These are phyloP conservation scores for Ogataea trehalophila DNA, from an alignment of 805 yeast species.

Conservation along the genomic window DNA sequence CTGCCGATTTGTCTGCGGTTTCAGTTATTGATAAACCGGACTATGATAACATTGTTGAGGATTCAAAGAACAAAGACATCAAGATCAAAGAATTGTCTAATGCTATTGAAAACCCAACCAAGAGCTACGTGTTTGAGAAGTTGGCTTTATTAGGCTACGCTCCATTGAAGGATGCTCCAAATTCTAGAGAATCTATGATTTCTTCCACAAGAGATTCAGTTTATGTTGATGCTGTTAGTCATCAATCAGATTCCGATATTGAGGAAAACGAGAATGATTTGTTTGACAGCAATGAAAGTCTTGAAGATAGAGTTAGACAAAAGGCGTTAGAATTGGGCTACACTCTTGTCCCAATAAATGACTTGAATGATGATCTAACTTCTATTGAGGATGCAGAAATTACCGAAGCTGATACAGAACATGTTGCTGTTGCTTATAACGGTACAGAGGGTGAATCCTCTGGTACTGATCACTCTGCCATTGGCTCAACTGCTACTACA, in stretches of 20 bases:
- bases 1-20: not conserved
- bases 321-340: conserved; percentile 33
- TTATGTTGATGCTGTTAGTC: conserved; percentile 18
- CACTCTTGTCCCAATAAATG: conserved; percentile 29
- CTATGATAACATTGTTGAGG: not conserved
- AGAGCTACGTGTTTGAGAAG: conserved; percentile 20
- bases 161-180: not conserved
- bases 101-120: conserved; percentile 9
- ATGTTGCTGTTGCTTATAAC: conserved; percentile 2
- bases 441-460: not conserved
- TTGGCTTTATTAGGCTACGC: conserved; percentile 12
- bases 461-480: not conserved
- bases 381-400: conserved; percentile 20
- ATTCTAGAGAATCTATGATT: not conserved
- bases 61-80: conserved; percentile 1
- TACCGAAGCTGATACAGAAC: conserved; percentile 4
- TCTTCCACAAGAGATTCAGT: conserved; percentile 7
- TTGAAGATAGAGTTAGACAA: conserved; percentile 27
- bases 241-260: conserved; percentile 9
- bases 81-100: conserved; percentile 1
- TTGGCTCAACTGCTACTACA: not conserved
- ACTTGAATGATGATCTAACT: conserved; percentile 18
- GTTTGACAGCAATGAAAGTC: conserved; percentile 19
- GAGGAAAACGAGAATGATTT: conserved; percentile 7
- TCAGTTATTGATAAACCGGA: not conserved